Conservation (phyloP, 2,329 filamentous ascomycete species). For the Diatrype stigma region DNA sequence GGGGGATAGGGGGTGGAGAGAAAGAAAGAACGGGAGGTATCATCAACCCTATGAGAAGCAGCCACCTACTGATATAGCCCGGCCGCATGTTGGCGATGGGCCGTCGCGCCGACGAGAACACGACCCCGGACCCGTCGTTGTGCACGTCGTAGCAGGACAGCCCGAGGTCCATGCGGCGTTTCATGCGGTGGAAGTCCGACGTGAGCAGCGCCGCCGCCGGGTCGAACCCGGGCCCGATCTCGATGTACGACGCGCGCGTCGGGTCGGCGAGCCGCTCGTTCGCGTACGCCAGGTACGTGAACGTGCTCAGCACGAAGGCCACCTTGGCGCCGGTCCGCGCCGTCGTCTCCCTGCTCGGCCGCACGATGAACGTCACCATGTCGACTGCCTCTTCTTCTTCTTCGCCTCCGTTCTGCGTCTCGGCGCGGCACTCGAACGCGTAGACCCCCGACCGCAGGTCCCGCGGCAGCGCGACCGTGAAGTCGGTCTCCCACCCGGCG, state of each 20-base stretch:
- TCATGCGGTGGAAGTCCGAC: slow-evolving; percentile 14
- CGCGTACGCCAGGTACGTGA: slow-evolving; percentile 5
- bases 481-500: slow-evolving; percentile 29
- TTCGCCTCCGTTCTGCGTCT: neutral
- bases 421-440: slow-evolving; percentile 14
- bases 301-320: slow-evolving; percentile 19
- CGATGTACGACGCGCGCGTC: slow-evolving; percentile 13
- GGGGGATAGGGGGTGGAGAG: too few relatives aligned
- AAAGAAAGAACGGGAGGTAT: too few relatives aligned
- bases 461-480: slow-evolving; percentile 18
- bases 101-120: slow-evolving; percentile 27
- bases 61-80: slow-evolving; percentile 21
- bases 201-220: neutral
- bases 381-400: slow-evolving; percentile 8
- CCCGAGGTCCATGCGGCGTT: slow-evolving; percentile 30
- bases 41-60: too few relatives aligned
- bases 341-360: slow-evolving; percentile 12
- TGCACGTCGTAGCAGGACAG: slow-evolving; percentile 35
- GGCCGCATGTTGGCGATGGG: slow-evolving; percentile 35
- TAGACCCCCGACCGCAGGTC: slow-evolving; percentile 20
- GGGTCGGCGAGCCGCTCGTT: slow-evolving; percentile 3
- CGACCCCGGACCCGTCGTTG: slow-evolving; percentile 30
- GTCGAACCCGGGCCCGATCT: slow-evolving; percentile 6
- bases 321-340: slow-evolving; percentile 9
- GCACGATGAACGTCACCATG: slow-evolving; percentile 28